Evolutionary conservation across 2,329 filamentous ascomycete genomes (phyloP), one percentile per base, ranked within the genome.

Genomic region (Paraphoma chrysanthemicola): DNA sequence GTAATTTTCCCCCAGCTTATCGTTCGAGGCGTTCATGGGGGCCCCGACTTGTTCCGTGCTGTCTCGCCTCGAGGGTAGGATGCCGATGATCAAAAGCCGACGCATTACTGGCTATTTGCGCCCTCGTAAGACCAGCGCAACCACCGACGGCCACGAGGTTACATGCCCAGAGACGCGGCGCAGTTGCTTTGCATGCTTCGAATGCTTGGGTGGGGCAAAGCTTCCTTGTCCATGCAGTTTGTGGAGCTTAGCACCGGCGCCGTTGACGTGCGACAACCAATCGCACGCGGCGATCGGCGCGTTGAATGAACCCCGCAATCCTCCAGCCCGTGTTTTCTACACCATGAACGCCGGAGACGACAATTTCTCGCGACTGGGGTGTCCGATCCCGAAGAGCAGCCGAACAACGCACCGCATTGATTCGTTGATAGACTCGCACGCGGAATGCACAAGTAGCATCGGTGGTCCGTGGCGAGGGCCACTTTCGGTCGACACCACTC

Each of bases 181-280:
- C 12, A 44, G 48, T 50, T 36, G 3, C 33, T 36, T 36, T 36
- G 33, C 33, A 36, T 36, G 56, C 56, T 56, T 61, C 42, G 50
- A 50, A 53, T 44, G 57, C 60, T 65, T 65, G 46, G 50, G 54
- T 54, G 57, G 57, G 51, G 56, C 39, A 63, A 62, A 65, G 60
- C 60, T 59, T 65, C 57, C 57, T 58, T 61, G 62, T 18, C 31
- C 18, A 30, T 55, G 49, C 46, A 30, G 45, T 45, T 49, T 47
- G 52, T 53, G 53, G 60, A 54, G 60, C 58, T 63, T 61, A 55
- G 56, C 17, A 48, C 46, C 47, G 60, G 48, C 16, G 46, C 6
- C 16, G 18, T 39, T 23, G 43, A 30, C 43, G 44, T 31, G 17
- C 14, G 6, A 38, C 39, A 9, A 31, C 30, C 31, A 39, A 28